Base-by-base conservation (phyloP, 441 rosid genomes). In the Adansonia grandidieri region DNA sequence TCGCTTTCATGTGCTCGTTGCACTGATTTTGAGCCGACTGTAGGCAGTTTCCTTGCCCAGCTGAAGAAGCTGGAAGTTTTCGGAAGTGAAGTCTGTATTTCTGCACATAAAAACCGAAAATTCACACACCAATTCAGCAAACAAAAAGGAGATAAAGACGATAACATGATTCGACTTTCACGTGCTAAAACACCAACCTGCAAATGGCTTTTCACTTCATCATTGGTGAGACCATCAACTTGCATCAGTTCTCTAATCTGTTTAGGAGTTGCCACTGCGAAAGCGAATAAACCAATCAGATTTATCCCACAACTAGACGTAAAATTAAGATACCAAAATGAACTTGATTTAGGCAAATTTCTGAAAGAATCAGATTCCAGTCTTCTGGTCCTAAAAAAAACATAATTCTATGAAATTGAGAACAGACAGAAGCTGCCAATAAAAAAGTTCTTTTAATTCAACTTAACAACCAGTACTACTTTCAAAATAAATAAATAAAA, bases 181-280 rank as follows among this genome's bases (percentile, higher is more conserved):
- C 13, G 22, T 11, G n/a, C 50, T 40, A 48, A n/a, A 60, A 62
- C 28, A 48, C 79, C 74, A 54, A 89, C 95, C 84, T 91, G 95
- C 75, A 89, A 84, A 83, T 91, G 93, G 81, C 91, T 88, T 81
- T 91, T 91, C 1, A 91, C 89, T 89, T 91, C 92, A 79, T 88
- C 91, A 73, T 86, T 88, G 20, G 93, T 91, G 62, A 91, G 89
- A 4, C 91, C 95, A 72, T 91, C 93, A 20, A 91, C 90, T 61
- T 82, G 78, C 95, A 91, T 91, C 70, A 84, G 53, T 63, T 89
- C 90, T 77, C 87, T 84, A 50, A 89, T 88, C 80, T 87, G 93
- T 71, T 91, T 91, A 53, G 95, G 95, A 75, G 91, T 89, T 40
- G 95, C 93, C 61, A 61, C 93, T 89, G 85, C 74, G 57, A 70